These are phyloP conservation scores for Penstemon newberryi DNA, from an alignment of 257 asterid species.

Conservation along the genomic window DNA sequence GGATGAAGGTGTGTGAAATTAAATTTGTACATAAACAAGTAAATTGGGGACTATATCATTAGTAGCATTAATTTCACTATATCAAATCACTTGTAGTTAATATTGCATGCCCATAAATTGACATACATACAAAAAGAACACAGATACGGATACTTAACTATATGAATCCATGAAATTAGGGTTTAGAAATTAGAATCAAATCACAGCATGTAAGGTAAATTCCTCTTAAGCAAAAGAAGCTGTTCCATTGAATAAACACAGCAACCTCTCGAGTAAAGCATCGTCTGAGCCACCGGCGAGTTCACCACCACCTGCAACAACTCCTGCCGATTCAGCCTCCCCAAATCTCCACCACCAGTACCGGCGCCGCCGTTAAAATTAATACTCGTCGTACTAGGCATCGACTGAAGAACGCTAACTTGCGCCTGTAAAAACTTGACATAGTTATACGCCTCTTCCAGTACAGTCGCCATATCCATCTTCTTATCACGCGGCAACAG, in stretches of 20 bases:
- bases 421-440: constrained; percentile 79
- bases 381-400: constrained; percentile 42
- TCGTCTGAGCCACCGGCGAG: constrained; percentile 61
- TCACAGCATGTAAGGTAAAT: too few species aligned
- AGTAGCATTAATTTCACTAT: too few species aligned
- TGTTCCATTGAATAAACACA: constrained; percentile 69
- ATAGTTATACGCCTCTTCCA: constrained; percentile 78
- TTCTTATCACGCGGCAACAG: constrained; percentile 59
- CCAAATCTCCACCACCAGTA: constrained; percentile 34
- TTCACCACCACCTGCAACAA: constrained; percentile 58
- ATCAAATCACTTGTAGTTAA: too few species aligned
- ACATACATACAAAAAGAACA: too few species aligned
- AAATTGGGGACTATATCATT: too few species aligned
- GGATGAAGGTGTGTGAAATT: too few species aligned
- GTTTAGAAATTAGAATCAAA: too few species aligned
- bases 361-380: constrained; percentile 12
- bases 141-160: too few species aligned
- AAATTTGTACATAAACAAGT: too few species aligned
- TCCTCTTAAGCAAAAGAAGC: constrained; percentile 33
- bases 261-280: constrained; percentile 55
- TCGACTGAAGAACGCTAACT: constrained; percentile 52
- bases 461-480: constrained; percentile 69
- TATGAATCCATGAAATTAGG: too few species aligned
- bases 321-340: constrained; percentile 62
- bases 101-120: too few species aligned